A percentile compares a stretch with the other conserved stretches of the same genome.
Evolutionary conservation across 305 asterid species (phyloP).

Genomic region (Petunia hybrid): DNA sequence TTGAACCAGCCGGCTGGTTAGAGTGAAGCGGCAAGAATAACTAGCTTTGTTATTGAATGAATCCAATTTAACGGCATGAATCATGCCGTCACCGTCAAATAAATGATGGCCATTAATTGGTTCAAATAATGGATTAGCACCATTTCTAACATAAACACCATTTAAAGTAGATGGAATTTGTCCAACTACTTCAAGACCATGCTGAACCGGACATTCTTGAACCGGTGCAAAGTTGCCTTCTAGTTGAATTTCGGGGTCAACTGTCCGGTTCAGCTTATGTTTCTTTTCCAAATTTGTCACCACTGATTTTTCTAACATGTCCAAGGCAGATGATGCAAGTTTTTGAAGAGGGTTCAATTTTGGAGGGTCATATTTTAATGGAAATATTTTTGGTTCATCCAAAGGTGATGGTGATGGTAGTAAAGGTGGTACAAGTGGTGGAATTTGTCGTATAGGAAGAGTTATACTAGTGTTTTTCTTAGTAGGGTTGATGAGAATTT

Average conservation of each 20-base stretch:
- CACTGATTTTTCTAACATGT: slow-evolving; percentile 49
- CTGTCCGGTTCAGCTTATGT: slow-evolving; percentile 46
- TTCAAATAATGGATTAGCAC: slow-evolving; percentile 57
- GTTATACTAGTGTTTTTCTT: slow-evolving; percentile 5
- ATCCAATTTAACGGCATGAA: slow-evolving; percentile 56
- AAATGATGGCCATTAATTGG: slow-evolving; percentile 67
- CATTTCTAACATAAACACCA: slow-evolving; percentile 68
- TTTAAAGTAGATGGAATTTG: slow-evolving; percentile 46
- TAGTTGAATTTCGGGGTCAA: slow-evolving; percentile 65
- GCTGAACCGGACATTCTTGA: slow-evolving; percentile 61
- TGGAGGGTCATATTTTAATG: slow-evolving; percentile 18
- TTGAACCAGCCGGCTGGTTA: slow-evolving; percentile 51
- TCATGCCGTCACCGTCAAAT: slow-evolving; percentile 78
- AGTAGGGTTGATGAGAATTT: slow-evolving; percentile 40
- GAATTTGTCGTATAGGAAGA: slow-evolving; percentile 27
- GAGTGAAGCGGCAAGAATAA: slow-evolving; percentile 64
- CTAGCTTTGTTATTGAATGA: slow-evolving; percentile 44
- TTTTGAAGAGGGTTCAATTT: slow-evolving; percentile 52
- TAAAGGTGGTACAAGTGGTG: neutral
- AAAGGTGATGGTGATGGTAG: neutral
- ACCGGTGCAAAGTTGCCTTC: slow-evolving; percentile 68
- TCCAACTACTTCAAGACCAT: slow-evolving; percentile 57
- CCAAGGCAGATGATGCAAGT: slow-evolving; percentile 53
- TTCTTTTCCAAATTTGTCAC: slow-evolving; percentile 45
- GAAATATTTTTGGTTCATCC: slow-evolving; percentile 26